Conservation (phyloP, 495 filamentous ascomycete species). For the Neurospora sp. region DNA sequence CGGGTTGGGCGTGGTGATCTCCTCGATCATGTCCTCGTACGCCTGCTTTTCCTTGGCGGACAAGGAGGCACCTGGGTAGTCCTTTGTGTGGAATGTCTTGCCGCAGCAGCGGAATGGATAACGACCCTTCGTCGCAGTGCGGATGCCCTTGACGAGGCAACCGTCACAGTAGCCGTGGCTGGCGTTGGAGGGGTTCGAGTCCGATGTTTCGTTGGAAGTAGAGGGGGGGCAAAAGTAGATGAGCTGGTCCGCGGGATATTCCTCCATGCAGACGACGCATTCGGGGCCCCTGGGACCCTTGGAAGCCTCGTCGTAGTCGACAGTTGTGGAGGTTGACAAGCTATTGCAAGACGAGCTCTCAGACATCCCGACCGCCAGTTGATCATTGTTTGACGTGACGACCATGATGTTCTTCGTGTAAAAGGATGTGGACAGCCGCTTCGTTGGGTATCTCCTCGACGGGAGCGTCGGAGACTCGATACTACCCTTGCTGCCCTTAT, state of each 20-base stretch:
- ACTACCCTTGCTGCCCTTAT: background rate
- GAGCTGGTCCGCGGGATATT: background rate
- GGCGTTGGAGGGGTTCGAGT: background rate
- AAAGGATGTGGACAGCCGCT: background rate
- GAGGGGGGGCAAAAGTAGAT: background rate
- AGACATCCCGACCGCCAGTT: no score
- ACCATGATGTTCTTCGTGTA: background rate
- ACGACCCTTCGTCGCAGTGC: background rate
- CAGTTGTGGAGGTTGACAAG: background rate
- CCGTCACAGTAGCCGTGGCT: constrained; percentile 1
- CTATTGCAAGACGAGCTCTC: no score
- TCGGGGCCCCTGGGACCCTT: background rate
- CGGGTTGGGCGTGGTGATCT: background rate
- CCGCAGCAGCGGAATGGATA: constrained; percentile 3
- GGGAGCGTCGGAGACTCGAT: background rate
- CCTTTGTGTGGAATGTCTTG: background rate
- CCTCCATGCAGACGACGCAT: background rate
- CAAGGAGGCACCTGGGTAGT: background rate
- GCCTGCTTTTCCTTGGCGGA: background rate
- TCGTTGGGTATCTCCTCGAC: background rate
- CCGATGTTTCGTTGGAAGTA: background rate
- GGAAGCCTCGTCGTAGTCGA: background rate
- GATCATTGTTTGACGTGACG: background rate
- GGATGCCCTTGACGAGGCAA: constrained; percentile 1
- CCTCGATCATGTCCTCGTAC: constrained; percentile 1